These are phyloP conservation scores for Phytopythium litorale DNA, from an alignment of 352 stramenopile species.

Conservation along the genomic window DNA sequence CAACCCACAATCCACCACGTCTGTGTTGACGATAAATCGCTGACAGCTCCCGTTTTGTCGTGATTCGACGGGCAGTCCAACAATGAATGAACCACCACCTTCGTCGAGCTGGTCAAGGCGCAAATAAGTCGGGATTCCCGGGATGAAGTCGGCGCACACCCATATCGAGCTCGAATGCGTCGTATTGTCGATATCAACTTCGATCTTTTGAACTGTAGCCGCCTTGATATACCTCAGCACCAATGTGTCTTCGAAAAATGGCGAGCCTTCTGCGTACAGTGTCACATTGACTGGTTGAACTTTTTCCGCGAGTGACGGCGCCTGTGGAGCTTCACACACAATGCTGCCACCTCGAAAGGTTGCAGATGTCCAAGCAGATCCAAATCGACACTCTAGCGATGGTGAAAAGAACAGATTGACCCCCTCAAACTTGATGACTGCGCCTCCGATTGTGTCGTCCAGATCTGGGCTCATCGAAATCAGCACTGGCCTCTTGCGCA, in stretches of 20 bases:
- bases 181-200: not conserved
- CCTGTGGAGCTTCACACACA: conserved; percentile 18
- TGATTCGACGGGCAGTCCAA: not conserved
- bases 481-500: conserved; percentile 20
- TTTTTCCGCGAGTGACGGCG: conserved; percentile 1
- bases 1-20: conserved; percentile 9
- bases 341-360: conserved; percentile 20
- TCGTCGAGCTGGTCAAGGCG: not conserved
- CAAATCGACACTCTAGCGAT: conserved; percentile 36
- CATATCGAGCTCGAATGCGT: not conserved
- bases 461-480: conserved; percentile 23
- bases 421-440: conserved; percentile 25
- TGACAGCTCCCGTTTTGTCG: not conserved
- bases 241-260: conserved; percentile 27
- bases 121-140: not conserved
- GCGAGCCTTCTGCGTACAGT: conserved; percentile 9
- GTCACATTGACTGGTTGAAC: conserved; percentile 24
- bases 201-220: conserved; percentile 19
- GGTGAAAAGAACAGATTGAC: conserved; percentile 23
- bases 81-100: not conserved
- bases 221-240: conserved; percentile 21
- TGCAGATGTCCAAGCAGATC: conserved; percentile 13
- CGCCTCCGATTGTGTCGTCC: conserved; percentile 27
- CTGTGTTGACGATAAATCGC: not conserved
- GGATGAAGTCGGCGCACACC: conserved; percentile 2